Percentiles rank a stretch among this genome's conserved stretches.
Evolutionary conservation across 1,284 basidiomycete genomes (phyloP).

Genomic region (Mycena citricolor): DNA sequence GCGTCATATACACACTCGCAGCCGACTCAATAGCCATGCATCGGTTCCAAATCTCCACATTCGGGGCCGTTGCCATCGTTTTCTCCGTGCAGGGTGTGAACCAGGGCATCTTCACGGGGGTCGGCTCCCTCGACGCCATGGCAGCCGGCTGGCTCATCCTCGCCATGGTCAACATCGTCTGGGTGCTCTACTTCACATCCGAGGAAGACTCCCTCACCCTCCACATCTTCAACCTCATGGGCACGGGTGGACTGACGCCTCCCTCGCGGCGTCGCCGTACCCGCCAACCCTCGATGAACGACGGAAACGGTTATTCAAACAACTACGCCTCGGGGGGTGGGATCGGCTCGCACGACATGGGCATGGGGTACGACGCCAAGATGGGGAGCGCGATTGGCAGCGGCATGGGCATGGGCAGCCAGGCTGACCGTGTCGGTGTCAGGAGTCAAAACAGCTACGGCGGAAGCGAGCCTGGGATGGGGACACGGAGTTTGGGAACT

Average conservation of each 20-base stretch:
- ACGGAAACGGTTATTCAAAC: conserved; percentile 59
- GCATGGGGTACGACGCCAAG: conserved; percentile 56
- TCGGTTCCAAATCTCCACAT: conserved; percentile 85
- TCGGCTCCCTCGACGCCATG: conserved; percentile 71
- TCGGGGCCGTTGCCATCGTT: conserved; percentile 84
- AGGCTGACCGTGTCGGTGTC: conserved; percentile 45
- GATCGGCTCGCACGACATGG: conserved; percentile 60
- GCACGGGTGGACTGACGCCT: conserved; percentile 83
- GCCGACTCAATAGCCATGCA: conserved; percentile 83
- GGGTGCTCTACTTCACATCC: conserved; percentile 95
- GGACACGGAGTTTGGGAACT: conserved; percentile 41
- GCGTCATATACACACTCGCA: conserved; percentile 80
- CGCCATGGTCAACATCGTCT: conserved; percentile 87
- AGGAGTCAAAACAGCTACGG: conserved; percentile 67
- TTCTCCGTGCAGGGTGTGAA: conserved; percentile 84
- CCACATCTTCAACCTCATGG: conserved; percentile 82
- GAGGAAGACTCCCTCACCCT: conserved; percentile 89
- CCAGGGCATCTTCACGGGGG: conserved; percentile 55
- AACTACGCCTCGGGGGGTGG: conserved; percentile 64
- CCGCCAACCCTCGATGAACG: conserved; percentile 58
- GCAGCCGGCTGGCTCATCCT: conserved; percentile 94
- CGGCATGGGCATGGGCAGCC: conserved; percentile 36
- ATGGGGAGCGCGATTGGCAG: conserved; percentile 41
- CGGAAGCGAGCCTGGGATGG: conserved; percentile 49
- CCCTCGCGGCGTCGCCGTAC: conserved; percentile 71